Percentiles rank a stretch among this genome's conserved stretches.
These are phyloP conservation scores for Scheffersomyces parashehatae DNA, from an alignment of 1,139 yeast species.

Conservation along the genomic window DNA sequence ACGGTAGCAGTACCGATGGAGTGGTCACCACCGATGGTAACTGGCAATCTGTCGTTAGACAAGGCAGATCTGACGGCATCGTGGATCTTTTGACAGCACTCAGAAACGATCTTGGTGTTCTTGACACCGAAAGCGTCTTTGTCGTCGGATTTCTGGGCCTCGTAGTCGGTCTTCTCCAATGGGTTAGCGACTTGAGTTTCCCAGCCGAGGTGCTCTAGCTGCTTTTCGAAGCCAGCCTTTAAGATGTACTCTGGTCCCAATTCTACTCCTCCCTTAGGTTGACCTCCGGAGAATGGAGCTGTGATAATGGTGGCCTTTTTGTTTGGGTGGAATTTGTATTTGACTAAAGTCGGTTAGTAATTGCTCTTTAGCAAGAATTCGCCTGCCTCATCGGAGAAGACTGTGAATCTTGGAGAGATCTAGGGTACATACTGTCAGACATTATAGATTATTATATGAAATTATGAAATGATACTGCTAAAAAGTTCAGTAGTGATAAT, in stretches of 20 bases:
- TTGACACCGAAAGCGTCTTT: conserved; percentile 61
- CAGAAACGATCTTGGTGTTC: conserved; percentile 76
- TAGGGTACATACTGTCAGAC: no score
- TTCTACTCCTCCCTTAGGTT: conserved; percentile 91
- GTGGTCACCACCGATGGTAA: conserved; percentile 96
- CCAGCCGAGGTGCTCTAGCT: conserved; percentile 75
- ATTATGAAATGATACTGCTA: no score
- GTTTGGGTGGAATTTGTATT: conserved; percentile 53
- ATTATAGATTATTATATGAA: no score
- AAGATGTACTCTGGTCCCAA: conserved; percentile 84
- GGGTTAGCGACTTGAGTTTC: conserved; percentile 57
- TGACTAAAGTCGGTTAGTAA: conserved; percentile 6
- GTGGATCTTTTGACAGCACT: conserved; percentile 65
- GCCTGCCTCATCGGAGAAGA: no score
- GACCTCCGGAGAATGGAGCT: conserved; percentile 97
- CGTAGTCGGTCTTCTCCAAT: conserved; percentile 50
- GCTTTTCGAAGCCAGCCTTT: conserved; percentile 67
- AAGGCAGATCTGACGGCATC: conserved; percentile 56
- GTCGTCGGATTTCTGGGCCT: conserved; percentile 36
- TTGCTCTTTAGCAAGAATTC: no score
- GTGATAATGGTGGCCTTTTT: conserved; percentile 64
- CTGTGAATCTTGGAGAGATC: no score
- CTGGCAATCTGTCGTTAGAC: conserved; percentile 59
- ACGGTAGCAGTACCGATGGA: conserved; percentile 95
- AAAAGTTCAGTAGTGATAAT: no score